A percentile compares a stretch with the other conserved stretches of the same genome.
Conservation (phyloP, 1,284 basidiomycete genomes). For the Kalmanozyma brasiliensis region DNA sequence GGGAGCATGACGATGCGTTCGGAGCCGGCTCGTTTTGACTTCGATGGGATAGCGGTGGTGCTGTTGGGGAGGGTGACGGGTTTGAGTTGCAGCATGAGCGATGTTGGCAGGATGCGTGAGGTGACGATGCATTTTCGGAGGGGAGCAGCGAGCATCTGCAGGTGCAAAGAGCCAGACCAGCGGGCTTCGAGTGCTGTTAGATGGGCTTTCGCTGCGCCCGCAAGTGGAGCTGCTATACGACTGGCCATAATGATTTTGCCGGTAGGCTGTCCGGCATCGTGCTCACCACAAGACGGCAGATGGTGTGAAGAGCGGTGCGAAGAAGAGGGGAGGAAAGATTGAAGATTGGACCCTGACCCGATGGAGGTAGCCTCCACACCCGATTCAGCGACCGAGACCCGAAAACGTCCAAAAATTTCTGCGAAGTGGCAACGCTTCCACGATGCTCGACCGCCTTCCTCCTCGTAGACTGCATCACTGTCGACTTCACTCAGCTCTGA, state of each 20-base stretch:
- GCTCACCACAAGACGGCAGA: too few species aligned
- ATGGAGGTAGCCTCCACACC: conserved; percentile 27
- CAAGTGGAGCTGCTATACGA: conserved; percentile 1
- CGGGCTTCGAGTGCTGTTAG: conserved; percentile 13
- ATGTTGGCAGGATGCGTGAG: conserved; percentile 18
- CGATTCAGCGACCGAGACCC: conserved; percentile 18
- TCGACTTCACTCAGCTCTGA: too few species aligned
- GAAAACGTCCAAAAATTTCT: not conserved
- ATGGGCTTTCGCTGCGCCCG: not conserved
- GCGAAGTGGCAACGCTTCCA: conserved; percentile 18
- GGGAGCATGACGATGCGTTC: conserved; percentile 21
- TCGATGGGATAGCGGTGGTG: not conserved
- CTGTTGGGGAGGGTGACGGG: conserved; percentile 3
- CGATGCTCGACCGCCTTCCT: conserved; percentile 27
- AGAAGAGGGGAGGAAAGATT: conserved; percentile 2
- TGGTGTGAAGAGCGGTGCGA: not conserved
- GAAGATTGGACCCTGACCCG: conserved; percentile 34
- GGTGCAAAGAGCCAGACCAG: conserved; percentile 27
- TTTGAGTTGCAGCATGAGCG: conserved; percentile 35
- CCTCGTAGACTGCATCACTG: too few species aligned
- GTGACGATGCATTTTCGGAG: conserved; percentile 43
- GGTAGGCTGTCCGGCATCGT: too few species aligned
- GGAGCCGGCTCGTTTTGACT: too few species aligned
- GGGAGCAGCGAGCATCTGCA: conserved; percentile 23
- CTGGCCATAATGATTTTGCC: not conserved